Base-by-base conservation (phyloP, 2,329 filamentous ascomycete genomes). In the Grosmannia penicillata region DNA sequence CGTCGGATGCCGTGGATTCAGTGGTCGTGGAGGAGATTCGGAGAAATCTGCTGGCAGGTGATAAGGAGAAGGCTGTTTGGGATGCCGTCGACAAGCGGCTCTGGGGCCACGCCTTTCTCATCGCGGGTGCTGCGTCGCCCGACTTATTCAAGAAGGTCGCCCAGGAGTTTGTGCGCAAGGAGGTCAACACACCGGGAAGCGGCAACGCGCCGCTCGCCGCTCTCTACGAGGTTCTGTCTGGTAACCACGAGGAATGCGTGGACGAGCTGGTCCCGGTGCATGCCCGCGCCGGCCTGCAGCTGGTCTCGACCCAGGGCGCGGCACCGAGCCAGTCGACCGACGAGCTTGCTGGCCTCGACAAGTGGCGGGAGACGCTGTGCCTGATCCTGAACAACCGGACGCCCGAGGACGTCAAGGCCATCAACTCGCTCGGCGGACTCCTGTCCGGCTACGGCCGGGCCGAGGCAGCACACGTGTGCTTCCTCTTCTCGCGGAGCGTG, bases 81-180 rank as follows among this genome's bases (percentile, higher is more conserved):
- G 70, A 81, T 46, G 87, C 91, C 5, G 89, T 86, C 24, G 91
- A 98, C 56, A 86, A 87, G 56, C 76, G 87, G 35, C 65, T 98
- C 3, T 98, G 93, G 93, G 91, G 85, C 3, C 93, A 98, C 56
- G 93, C 91, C 4, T 82, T 98, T 70, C 67, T 98, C 17, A 79
- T 98, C 26, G 81, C 91, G 2, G 72, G 75, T 43, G 77, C 75
- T 0, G 56, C 93, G 59, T 91, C 84, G 2, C 66, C 82, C 34
- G 82, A 84, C 18, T 66, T 93, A 3, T 96, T 93, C 72, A 93
- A 86, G 55, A 83, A 93, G 53, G 87, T 98, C 21, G 76, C 86
- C 1, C 86, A 93, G 51, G 91, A 98, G 51, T 98, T 98, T 51
- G 81, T 98, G 15, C 80, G 86, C 48, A 87, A 93, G 51, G 91